Conservation (phyloP, 2,329 filamentous ascomycete species). For the Botrytis fabae region DNA sequence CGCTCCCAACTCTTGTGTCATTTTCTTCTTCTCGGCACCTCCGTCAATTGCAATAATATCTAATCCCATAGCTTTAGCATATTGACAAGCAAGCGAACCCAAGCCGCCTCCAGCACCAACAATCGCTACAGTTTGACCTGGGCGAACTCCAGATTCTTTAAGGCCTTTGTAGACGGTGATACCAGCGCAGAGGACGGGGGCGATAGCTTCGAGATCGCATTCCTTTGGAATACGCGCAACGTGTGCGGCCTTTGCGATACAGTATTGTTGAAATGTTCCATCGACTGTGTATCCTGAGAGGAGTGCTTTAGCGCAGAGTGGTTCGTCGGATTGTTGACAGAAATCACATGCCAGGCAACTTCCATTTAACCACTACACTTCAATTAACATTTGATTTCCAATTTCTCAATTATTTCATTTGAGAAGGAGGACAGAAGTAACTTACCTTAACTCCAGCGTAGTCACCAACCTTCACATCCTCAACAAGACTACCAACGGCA, state of each 20-base stretch:
- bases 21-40: constrained; percentile 75
- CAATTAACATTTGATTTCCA: constrained; percentile 24
- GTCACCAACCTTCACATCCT: constrained; percentile 78
- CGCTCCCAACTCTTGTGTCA: constrained; percentile 71
- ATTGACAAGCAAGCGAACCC: constrained; percentile 78
- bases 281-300: constrained; percentile 93
- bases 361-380: constrained; percentile 75
- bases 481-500: constrained; percentile 72
- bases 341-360: constrained; percentile 81
- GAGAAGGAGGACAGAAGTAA: background rate
- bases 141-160: constrained; percentile 74
- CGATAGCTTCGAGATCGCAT: constrained; percentile 71
- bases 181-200: constrained; percentile 80
- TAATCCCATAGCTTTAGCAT: constrained; percentile 88
- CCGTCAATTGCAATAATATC: constrained; percentile 78
- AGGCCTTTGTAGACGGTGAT: constrained; percentile 91
- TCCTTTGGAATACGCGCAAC: constrained; percentile 80
- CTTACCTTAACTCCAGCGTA: constrained; percentile 73
- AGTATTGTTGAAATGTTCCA: constrained; percentile 91
- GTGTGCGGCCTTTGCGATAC: constrained; percentile 81
- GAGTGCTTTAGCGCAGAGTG: constrained; percentile 71
- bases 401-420: background rate
- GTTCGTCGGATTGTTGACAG: constrained; percentile 79
- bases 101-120: constrained; percentile 85
- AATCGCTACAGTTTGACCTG: constrained; percentile 78